Base-by-base conservation (phyloP, 2,329 filamentous ascomycete genomes). In the Dothiorella sarmentorum region DNA sequence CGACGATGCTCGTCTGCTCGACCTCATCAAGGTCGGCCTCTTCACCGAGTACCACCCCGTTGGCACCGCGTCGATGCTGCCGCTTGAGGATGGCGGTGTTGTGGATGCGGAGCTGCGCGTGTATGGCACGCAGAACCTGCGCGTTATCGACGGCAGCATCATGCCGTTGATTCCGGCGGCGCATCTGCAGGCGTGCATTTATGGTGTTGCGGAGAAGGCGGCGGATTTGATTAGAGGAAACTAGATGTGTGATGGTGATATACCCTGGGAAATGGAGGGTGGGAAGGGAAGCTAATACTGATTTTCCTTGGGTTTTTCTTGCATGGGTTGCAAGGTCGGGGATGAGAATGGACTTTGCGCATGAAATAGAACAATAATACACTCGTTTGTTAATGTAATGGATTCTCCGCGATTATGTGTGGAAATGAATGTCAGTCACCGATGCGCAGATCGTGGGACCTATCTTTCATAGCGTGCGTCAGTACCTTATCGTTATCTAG, bases 41-140 rank as follows among this genome's bases (percentile, higher is more conserved):
- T 62, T 62, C 58, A 42, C 67, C 68, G n/a, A 67, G 63, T 1
- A 63, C 68, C 71, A 74, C 56, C 66, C 70, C 9, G 62, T 60
- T 6, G 66, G 71, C 6, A 68, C 67, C 0, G 68, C 66, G 60
- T 64, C 66, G 49, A 66, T 71, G 66, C 63, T 68, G 15, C 62
- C 66, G 7, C 62, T 56, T 7, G 64, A 68, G 6, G 38, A 63
- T 3, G 69, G 69, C 2, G 69, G 68, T 44, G 68, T 71, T 3
- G 69, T 71, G 0, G 64, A 68, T 42, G 55, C 33, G 3, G 40
- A 63, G 13, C 53, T 71, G 22, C 65, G 55, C 42, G 68, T 71
- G 4, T 67, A 69, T 27, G 68, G 68, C 2, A 63, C 69, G 2
- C 9, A 66, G 17, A 57, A 58, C 15, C 44, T 68, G 40, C 62